These are phyloP conservation scores for Metschnikowia proteae DNA, from an alignment of 805 yeast genomes.

Conservation along the genomic window DNA sequence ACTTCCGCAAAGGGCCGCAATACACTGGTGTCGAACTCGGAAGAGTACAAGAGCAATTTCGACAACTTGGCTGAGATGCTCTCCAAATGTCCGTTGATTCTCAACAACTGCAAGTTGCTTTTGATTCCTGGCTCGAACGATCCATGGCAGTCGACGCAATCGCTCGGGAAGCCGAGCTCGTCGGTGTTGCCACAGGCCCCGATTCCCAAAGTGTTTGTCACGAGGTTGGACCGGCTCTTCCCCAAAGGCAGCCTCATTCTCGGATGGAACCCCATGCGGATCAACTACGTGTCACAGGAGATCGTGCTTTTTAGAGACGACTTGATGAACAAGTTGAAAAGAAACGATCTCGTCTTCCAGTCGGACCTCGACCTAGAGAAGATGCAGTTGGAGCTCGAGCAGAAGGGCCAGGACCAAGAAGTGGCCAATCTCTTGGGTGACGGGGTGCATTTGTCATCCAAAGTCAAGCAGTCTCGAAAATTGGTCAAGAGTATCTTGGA, in stretches of 20 bases:
- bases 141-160: conserved; percentile 80
- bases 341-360: conserved; percentile 62
- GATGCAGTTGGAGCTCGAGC: conserved; percentile 20
- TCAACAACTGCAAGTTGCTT: conserved; percentile 53
- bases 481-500: conserved; percentile 77
- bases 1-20: conserved; percentile 51
- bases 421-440: conserved; percentile 19
- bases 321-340: conserved; percentile 60
- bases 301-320: conserved; percentile 73
- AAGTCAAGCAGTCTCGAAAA: conserved; percentile 58
- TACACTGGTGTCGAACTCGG: conserved; percentile 47
- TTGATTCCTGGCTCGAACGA: conserved; percentile 89
- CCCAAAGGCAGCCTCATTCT: conserved; percentile 26
- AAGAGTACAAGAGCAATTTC: conserved; percentile 61
- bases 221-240: conserved; percentile 53
- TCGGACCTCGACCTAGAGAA: conserved; percentile 30
- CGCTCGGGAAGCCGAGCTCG: conserved; percentile 49
- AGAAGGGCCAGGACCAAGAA: conserved; percentile 20
- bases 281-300: conserved; percentile 82
- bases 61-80: conserved; percentile 69
- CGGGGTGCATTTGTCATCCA: conserved; percentile 35
- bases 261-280: conserved; percentile 73
- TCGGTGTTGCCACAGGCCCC: conserved; percentile 56
- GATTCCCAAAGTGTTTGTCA: conserved; percentile 70
- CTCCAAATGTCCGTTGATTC: conserved; percentile 53